Percentiles rank a stretch among this genome's conserved stretches.
phyloP scores from a whole-genome alignment of 164 flowering plant species.

The Vitis amurensis region DNA sequence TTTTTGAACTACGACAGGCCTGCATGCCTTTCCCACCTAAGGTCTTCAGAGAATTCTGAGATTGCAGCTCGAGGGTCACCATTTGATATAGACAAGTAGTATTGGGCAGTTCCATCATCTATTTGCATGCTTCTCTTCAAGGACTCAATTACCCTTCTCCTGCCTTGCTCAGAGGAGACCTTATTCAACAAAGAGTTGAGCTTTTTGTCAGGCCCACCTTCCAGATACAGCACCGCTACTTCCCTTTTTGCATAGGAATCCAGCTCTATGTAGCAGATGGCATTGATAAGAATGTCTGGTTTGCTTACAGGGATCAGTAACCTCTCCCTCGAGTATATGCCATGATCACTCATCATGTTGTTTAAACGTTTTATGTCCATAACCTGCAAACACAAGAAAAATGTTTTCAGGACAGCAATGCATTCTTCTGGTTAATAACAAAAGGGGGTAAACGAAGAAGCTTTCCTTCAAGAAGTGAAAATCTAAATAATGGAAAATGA shows the following conservation, averaged over 20 bases:
- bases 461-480: too few species aligned
- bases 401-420: background rate
- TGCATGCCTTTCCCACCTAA: conserved; percentile 75
- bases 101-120: conserved; percentile 88
- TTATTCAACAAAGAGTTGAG: conserved; percentile 19
- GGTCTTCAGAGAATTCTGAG: conserved; percentile 70
- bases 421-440: background rate
- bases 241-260: conserved; percentile 82
- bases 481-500: too few species aligned
- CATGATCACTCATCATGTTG: conserved; percentile 99
- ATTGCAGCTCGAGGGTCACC: conserved; percentile 90
- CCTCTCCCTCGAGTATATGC: conserved; percentile 90
- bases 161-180: conserved; percentile 45
- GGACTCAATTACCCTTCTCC: conserved; percentile 63
- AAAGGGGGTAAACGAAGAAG: too few species aligned
- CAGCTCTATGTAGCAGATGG: conserved; percentile 86
- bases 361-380: conserved; percentile 89
- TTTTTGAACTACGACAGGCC: conserved; percentile 26
- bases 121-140: conserved; percentile 87
- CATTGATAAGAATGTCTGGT: conserved; percentile 57
- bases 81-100: conserved; percentile 77
- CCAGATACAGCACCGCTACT: conserved; percentile 83
- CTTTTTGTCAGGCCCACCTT: conserved; percentile 56
- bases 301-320: conserved; percentile 76
- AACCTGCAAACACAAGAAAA: conserved; percentile 46